These are phyloP conservation scores for Lomentospora prolificans DNA, from an alignment of 2,329 filamentous ascomycete species.

Conservation along the genomic window DNA sequence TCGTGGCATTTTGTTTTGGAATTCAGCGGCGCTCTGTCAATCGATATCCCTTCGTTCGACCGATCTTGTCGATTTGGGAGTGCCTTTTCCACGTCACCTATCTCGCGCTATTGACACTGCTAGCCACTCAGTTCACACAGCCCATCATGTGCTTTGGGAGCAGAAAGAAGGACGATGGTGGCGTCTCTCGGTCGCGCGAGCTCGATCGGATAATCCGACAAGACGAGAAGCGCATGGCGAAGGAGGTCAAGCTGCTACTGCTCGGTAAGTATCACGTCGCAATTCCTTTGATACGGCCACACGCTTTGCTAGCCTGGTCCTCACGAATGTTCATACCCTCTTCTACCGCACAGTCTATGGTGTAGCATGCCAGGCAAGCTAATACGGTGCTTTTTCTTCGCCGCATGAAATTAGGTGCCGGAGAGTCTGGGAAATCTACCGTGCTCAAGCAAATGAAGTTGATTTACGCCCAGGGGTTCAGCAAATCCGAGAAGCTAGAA, in stretches of 20 bases:
- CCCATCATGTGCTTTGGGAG: conserved; percentile 54
- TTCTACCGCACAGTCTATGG: too few relatives aligned
- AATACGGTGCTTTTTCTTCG: conserved; percentile 8
- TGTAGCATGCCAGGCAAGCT: neutral
- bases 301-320: too few relatives aligned
- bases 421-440: conserved; percentile 85
- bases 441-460: conserved; percentile 99
- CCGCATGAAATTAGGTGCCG: conserved; percentile 57
- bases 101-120: neutral
- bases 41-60: neutral
- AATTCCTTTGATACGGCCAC: too few relatives aligned
- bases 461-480: conserved; percentile 90
- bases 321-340: too few relatives aligned
- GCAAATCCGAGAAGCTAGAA: conserved; percentile 78
- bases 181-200: conserved; percentile 53
- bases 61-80: neutral
- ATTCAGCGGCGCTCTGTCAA: neutral
- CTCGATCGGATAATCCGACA: conserved; percentile 78
- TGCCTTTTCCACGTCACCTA: neutral
- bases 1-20: neutral
- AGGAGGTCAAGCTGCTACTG: conserved; percentile 87
- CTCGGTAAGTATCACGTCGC: conserved; percentile 53
- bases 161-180: conserved; percentile 38
- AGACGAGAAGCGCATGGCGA: conserved; percentile 78
- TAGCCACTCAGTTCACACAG: neutral